Percentiles rank a stretch among this genome's conserved stretches.
phyloP scores from a whole-genome alignment of 768 basidiomycete species.

The Mycena polygramma region DNA sequence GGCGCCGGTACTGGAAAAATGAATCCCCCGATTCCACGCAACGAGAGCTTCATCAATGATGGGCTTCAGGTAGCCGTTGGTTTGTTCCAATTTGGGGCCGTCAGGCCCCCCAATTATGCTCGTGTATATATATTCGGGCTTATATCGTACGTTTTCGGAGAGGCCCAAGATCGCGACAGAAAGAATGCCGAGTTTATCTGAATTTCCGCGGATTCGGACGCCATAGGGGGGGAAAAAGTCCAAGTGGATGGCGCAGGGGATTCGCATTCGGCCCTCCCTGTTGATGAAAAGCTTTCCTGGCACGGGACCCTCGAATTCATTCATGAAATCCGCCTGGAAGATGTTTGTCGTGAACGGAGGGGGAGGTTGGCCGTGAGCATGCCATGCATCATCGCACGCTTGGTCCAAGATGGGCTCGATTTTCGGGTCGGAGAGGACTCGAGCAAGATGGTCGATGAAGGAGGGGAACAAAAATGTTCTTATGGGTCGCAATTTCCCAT shows the following conservation, averaged over 20 bases:
- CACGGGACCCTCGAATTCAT: not conserved
- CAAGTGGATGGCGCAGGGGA: slow-evolving; percentile 28
- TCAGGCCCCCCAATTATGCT: slow-evolving; percentile 43
- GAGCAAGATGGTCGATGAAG: slow-evolving; percentile 41
- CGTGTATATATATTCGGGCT: slow-evolving; percentile 45
- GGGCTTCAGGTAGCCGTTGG: slow-evolving; percentile 44
- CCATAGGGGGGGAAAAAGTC: slow-evolving; percentile 47
- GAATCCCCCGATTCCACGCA: slow-evolving; percentile 34
- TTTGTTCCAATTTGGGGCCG: slow-evolving; percentile 36
- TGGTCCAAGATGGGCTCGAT: slow-evolving; percentile 25
- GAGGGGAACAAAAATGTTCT: slow-evolving; percentile 32
- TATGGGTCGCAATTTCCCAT: slow-evolving; percentile 25
- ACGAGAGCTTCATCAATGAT: slow-evolving; percentile 42
- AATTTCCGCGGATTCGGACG: slow-evolving; percentile 26
- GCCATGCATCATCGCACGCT: slow-evolving; percentile 19
- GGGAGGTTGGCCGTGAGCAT: not conserved
- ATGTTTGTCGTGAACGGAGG: slow-evolving; percentile 2
- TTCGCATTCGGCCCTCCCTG: not conserved
- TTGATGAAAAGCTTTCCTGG: not conserved
- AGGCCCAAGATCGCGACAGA: slow-evolving; percentile 45
- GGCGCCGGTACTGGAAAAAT: slow-evolving; percentile 25
- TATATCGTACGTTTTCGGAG: slow-evolving; percentile 41
- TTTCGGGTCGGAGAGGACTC: slow-evolving; percentile 32
- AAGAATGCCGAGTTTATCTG: slow-evolving; percentile 42
- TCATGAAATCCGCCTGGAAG: not conserved